Evolutionary conservation across 2,329 filamentous ascomycete species (phyloP), one percentile per base, ranked within the genome.

Genomic region (Colletotrichum spinosum): DNA sequence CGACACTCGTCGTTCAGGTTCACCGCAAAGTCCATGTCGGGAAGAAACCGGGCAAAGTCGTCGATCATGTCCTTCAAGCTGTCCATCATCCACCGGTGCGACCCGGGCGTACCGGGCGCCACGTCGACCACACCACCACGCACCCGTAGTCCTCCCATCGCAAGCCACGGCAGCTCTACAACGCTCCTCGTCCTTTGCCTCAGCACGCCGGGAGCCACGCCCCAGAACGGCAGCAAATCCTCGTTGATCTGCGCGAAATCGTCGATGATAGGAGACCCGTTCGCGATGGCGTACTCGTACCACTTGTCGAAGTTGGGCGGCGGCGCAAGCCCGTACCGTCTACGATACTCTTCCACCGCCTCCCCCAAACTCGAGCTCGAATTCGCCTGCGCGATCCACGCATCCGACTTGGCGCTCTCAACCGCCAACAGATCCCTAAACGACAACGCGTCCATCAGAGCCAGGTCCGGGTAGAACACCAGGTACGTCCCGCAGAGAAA

Each of bases 241-340:
- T 88, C 82, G 70, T 91, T 86, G 59, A 95, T 92, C 44, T 89
- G 90, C 70, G 92, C 90, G 70, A 91, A 96, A 72, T 92, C 88
- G 71, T 96, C 92, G 58, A 94, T 87, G 63, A 94, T 80, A 60
- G 87, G 82, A 0, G 92, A 91, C 0, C 84, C 83, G 64, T 84
- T 87, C 11, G 84, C 80, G 65, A 83, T 85, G 7, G 92, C 91
- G 72, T 92, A 94, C 39, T 90, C 84, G 73, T 89, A 94, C 92
- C 92, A 96, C 69, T 88, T 88, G 72, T 94, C 92, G 70, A 95
- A 96, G 67, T 91, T 85, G 3, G 88, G 90, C 11, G 92, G 92
- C 13, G 92, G 92, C 12, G 92, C 84, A 9, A 87, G 85, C 71
- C 91, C 67, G 65, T 84, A 77, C 6, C 81, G 77, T 37, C 77